These are phyloP conservation scores for Prunus armeniaca DNA, from an alignment of 306 rosid species.

Conservation along the genomic window DNA sequence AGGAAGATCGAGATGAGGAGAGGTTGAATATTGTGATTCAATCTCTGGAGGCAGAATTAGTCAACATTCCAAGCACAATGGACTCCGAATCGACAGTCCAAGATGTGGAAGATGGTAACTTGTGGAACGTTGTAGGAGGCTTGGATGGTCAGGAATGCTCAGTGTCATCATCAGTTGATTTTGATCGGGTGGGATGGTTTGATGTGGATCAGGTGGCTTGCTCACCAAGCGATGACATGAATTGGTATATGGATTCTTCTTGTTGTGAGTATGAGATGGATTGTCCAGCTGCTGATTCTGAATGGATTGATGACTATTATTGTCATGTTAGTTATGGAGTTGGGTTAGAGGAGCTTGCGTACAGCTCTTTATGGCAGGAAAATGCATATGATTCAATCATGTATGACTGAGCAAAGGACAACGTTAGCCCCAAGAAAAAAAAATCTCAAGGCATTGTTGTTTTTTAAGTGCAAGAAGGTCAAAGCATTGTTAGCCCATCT, in stretches of 20 bases:
- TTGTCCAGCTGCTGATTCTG: not conserved
- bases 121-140: not conserved
- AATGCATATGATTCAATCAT: slow-evolving; percentile 22
- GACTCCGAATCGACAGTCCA: not conserved
- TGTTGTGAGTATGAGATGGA: slow-evolving; percentile 25
- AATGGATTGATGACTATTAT: slow-evolving; percentile 13
- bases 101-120: slow-evolving; percentile 6
- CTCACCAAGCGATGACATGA: slow-evolving; percentile 26
- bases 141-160: slow-evolving; percentile 30
- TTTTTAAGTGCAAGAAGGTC: no score
- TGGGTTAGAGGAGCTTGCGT: slow-evolving; percentile 18
- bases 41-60: slow-evolving; percentile 52
- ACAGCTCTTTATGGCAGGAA: slow-evolving; percentile 20
- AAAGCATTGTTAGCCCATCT: not conserved
- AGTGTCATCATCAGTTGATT: slow-evolving; percentile 13
- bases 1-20: slow-evolving; percentile 44
- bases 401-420: not conserved
- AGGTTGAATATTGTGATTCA: slow-evolving; percentile 48
- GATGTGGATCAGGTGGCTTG: slow-evolving; percentile 32
- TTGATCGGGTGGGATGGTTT: slow-evolving; percentile 22
- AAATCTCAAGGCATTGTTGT: no score
- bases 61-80: not conserved
- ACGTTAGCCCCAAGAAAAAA: not conserved
- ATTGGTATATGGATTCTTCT: slow-evolving; percentile 26
- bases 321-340: slow-evolving; percentile 22